Percentiles rank a stretch among this genome's conserved stretches.
phyloP scores from a whole-genome alignment of 2,329 filamentous ascomycete genomes.

The Cercospora sojina region DNA sequence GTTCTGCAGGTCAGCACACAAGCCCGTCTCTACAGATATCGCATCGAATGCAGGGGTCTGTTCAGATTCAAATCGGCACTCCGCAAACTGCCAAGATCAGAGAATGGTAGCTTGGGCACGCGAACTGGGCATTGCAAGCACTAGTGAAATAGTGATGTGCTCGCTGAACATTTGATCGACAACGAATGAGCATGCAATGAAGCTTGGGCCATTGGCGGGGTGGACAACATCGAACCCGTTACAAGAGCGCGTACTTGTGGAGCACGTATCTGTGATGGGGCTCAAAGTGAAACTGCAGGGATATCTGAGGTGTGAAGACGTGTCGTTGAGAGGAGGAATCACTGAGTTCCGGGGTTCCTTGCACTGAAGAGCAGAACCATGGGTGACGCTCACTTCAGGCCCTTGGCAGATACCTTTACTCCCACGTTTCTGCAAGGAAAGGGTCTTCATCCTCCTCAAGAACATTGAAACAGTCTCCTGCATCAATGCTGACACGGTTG shows the following conservation, averaged over 20 bases:
- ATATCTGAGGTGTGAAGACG: neutral
- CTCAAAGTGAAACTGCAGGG: neutral
- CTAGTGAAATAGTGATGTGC: neutral
- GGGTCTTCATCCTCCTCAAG: neutral
- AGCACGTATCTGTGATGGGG: neutral
- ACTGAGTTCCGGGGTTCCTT: neutral
- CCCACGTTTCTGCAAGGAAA: neutral
- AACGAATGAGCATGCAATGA: neutral
- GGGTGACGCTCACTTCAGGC: neutral
- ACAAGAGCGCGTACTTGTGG: neutral
- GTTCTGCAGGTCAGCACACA: neutral
- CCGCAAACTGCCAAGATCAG: neutral
- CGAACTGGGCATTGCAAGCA: neutral
- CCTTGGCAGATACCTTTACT: neutral
- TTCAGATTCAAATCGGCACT: neutral
- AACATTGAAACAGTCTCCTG: neutral
- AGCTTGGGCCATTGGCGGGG: neutral
- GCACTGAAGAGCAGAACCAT: neutral
- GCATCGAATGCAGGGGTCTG: neutral
- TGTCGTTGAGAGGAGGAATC: neutral
- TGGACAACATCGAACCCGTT: neutral
- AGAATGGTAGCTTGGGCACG: neutral
- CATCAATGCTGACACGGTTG: neutral
- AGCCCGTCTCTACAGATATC: neutral
- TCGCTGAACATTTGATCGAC: neutral